Evolutionary conservation across 2,329 filamentous ascomycete genomes (phyloP).

Genomic region (Paecilomyces niveus): DNA sequence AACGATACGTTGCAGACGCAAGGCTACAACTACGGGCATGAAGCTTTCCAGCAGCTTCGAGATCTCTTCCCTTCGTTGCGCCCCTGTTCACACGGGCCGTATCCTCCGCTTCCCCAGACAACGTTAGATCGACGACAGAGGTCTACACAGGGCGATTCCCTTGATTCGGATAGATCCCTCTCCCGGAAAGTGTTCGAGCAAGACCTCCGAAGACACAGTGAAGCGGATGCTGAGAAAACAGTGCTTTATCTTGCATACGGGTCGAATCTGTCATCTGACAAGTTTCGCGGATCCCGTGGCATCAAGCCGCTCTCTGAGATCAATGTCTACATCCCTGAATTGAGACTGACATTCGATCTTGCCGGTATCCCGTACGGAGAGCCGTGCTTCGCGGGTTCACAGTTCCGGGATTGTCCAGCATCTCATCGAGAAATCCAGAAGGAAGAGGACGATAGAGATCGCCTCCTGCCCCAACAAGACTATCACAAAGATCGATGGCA

Average conservation of each 20-base stretch:
- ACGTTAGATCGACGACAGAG: not conserved
- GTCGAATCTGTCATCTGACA: constrained; percentile 75
- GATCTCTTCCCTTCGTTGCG: not conserved
- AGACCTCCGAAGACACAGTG: not conserved
- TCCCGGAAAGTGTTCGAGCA: not conserved
- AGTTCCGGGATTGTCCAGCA: constrained; percentile 45
- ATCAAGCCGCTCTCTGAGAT: constrained; percentile 75
- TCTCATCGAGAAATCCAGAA: not conserved
- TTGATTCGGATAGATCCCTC: not conserved
- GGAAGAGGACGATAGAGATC: constrained; percentile 24
- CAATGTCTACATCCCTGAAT: constrained; percentile 72
- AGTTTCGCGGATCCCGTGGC: constrained; percentile 68
- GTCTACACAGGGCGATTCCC: not conserved
- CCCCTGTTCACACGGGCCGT: not conserved
- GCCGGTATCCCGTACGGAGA: constrained; percentile 79
- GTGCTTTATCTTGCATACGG: constrained; percentile 84
- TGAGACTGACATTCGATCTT: constrained; percentile 77
- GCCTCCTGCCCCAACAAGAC: constrained; percentile 15
- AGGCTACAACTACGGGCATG: not conserved
- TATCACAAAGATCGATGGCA: constrained; percentile 60
- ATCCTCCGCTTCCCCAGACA: not conserved
- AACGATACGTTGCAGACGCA: not conserved
- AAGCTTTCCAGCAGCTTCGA: not conserved
- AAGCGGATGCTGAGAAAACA: constrained; percentile 34
- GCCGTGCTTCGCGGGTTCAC: constrained; percentile 85